Conservation (phyloP, 2,329 filamentous ascomycete species). For the Coniochaeta hoffmannii region DNA sequence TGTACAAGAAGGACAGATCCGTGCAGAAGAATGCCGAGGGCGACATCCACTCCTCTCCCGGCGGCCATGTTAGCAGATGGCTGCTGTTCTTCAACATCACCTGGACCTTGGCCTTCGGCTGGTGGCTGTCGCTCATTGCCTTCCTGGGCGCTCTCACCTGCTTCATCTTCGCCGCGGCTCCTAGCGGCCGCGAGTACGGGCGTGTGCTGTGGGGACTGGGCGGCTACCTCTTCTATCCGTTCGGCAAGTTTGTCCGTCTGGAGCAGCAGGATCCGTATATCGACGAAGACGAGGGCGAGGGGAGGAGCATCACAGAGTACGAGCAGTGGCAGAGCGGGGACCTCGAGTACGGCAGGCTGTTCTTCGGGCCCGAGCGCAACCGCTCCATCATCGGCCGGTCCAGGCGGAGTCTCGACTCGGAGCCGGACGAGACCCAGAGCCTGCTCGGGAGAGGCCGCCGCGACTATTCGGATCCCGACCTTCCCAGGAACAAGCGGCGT, state of each 20-base stretch:
- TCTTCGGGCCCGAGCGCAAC: conserved; percentile 78
- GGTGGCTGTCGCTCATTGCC: conserved; percentile 83
- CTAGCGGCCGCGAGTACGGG: conserved; percentile 80
- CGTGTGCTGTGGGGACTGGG: conserved; percentile 76
- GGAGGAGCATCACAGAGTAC: conserved; percentile 95
- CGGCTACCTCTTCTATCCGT: conserved; percentile 87
- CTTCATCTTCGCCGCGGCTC: conserved; percentile 68
- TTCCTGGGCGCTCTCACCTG: conserved; percentile 70
- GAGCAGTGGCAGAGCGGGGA: conserved; percentile 99
- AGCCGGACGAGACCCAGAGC: conserved; percentile 78
- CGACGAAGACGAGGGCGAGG: conserved; percentile 91
- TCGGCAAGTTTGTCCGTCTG: conserved; percentile 90
- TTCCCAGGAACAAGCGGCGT: conserved; percentile 61
- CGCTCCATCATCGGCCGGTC: conserved; percentile 81
- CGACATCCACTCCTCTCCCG: conserved; percentile 92
- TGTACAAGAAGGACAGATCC: conserved; percentile 96
- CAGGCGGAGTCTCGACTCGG: conserved; percentile 81
- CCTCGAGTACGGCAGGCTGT: conserved; percentile 87
- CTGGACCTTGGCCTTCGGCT: conserved; percentile 90
- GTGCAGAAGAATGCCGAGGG: conserved; percentile 94
- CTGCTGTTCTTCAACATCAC: conserved; percentile 80
- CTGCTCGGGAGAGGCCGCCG: conserved; percentile 55
- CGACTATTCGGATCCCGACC: conserved; percentile 26
- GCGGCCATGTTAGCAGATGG: conserved; percentile 76
- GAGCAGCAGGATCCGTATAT: conserved; percentile 91